Conservation (phyloP, 1,284 basidiomycete genomes). For the Porogramme epimiltina region DNA sequence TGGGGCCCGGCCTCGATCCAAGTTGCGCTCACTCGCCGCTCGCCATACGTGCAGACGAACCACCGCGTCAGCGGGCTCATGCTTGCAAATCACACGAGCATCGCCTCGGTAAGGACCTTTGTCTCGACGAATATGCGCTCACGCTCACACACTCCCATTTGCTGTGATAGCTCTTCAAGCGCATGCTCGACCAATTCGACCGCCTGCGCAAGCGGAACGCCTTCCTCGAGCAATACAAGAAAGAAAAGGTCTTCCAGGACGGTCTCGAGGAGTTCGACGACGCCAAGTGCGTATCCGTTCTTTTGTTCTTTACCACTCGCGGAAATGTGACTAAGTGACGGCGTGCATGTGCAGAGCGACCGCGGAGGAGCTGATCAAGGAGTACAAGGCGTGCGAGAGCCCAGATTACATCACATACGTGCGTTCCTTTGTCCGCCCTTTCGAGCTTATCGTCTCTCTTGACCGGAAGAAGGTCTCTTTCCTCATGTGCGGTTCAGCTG, state of each 20-base stretch:
- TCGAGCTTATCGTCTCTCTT: neutral
- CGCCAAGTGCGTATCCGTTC: conserved; percentile 63
- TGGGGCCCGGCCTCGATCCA: conserved; percentile 99
- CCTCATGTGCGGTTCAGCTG: neutral
- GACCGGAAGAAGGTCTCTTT: neutral
- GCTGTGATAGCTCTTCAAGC: conserved; percentile 80
- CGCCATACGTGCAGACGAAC: conserved; percentile 85
- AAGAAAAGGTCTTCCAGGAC: conserved; percentile 92
- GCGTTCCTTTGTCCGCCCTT: conserved; percentile 33
- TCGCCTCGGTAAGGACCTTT: conserved; percentile 80
- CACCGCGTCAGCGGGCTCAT: conserved; percentile 97
- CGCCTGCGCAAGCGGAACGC: conserved; percentile 87
- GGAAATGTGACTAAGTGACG: neutral
- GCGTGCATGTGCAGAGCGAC: conserved; percentile 58
- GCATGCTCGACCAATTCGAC: conserved; percentile 96
- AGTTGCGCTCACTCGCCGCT: conserved; percentile 91
- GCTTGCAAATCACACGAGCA: conserved; percentile 98
- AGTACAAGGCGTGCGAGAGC: conserved; percentile 92
- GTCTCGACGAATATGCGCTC: neutral
- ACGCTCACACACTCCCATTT: neutral
- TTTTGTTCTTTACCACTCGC: neutral
- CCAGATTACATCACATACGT: conserved; percentile 88
- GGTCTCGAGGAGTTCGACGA: conserved; percentile 94
- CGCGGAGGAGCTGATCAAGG: conserved; percentile 84
- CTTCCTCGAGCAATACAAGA: conserved; percentile 97